Evolutionary conservation across 2,329 filamentous ascomycete species (phyloP).

Genomic region (Trichocomaceae sp.): DNA sequence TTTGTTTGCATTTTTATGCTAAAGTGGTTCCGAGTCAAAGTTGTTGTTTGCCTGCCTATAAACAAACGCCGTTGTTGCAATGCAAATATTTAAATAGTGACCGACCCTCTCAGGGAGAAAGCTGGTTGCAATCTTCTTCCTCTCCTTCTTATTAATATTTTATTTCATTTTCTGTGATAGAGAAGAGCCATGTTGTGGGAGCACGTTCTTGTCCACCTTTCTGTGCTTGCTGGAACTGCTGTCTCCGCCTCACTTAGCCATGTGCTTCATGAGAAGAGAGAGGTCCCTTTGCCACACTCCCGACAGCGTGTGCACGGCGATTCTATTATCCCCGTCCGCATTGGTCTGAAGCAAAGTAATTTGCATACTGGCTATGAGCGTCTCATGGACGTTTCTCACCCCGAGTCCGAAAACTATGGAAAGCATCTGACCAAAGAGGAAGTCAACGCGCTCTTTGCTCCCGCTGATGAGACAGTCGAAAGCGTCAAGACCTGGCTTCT

Average conservation of each 20-base stretch:
- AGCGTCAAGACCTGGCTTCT: slow-evolving; percentile 9
- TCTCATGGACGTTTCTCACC: slow-evolving; percentile 9
- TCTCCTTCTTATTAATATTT: neutral
- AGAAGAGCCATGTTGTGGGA: slow-evolving; percentile 1
- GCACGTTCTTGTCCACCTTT: neutral
- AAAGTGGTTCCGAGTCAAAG: neutral
- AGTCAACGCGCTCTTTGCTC: slow-evolving; percentile 7
- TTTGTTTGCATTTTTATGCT: neutral
- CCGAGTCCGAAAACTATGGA: slow-evolving; percentile 6
- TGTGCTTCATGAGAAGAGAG: slow-evolving; percentile 10
- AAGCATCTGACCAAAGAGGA: slow-evolving; percentile 11
- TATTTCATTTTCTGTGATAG: neutral
- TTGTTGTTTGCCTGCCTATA: neutral
- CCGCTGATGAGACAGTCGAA: slow-evolving; percentile 6
- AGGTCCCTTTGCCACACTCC: neutral
- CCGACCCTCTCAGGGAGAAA: neutral
- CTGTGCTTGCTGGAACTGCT: neutral
- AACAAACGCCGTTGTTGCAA: neutral
- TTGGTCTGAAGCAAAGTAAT: slow-evolving; percentile 8
- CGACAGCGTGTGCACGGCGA: slow-evolving; percentile 7
- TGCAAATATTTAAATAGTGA: neutral
- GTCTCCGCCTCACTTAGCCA: slow-evolving; percentile 7
- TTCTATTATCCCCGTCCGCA: slow-evolving; percentile 6
- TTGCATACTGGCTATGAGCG: slow-evolving; percentile 9
- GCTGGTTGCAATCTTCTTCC: neutral